Base-by-base conservation (phyloP, 1,284 basidiomycete species). In the Boletellus sp. region DNA sequence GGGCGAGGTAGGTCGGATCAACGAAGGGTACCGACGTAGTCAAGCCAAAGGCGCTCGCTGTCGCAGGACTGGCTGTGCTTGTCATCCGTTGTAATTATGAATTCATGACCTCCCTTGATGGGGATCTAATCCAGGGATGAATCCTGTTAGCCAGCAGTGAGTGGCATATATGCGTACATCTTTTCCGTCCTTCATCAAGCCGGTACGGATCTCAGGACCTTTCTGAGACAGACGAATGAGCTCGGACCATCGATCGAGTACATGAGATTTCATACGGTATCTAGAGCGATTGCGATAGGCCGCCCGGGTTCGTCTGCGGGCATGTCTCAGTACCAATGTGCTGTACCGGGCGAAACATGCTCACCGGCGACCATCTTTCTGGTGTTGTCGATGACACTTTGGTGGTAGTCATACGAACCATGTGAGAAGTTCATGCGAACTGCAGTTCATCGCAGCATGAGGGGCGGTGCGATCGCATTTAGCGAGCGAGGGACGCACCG, bases 341-440 rank as follows among this genome's bases (percentile, higher is more conserved):
- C 15, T n/a, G 6, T 24, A n/a, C 36, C 13, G 40, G 30, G 28
- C 22, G 26, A 50, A 43, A 40, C 47, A 4, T 22, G 70, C 81
- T 60, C 61, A 91, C 90, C 72, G 44, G 82, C 83, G 54, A 91
- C 80, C 76, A 91, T 87, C 67, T 85, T 86, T 63, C 93, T 83
- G 47, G 93, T 90, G 78, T 97, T 97, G 78, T 97, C 92, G 68
- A 98, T 93, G 59, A 97, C 94, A 60, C 90, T 93, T 76, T 97
- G 92, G 75, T 98, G 95, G 72, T 95, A 97, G 65, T 93, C 92
- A 72, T 98, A 95, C 52, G 87, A 89, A 50, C 93, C 93, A 83
- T 97, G 93, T 50, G 93, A 96, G 72, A 96, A 96, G 81, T 97
- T 97, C 93, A 97, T 97, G 73, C 94, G 93, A 56, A 97, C 94